These are phyloP conservation scores for Sphagnum contortum DNA, from an alignment of 225 moss, liverwort and hornwort genomes.

Conservation along the genomic window DNA sequence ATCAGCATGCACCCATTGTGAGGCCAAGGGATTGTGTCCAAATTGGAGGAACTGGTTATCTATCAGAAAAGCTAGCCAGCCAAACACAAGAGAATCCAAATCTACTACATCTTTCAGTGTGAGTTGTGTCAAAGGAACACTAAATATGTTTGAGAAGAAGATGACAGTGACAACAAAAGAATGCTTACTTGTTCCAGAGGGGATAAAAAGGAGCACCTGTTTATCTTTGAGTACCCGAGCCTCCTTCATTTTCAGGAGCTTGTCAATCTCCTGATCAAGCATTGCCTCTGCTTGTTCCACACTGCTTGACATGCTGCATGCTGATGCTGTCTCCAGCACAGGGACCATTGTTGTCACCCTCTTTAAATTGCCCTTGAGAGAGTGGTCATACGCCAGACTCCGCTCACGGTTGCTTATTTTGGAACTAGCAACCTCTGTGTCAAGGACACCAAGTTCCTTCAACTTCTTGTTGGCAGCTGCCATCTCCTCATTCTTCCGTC, in stretches of 20 bases:
- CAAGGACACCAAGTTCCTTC: constrained; percentile 48
- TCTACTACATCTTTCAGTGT: no score
- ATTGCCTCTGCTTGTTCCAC: constrained; percentile 45
- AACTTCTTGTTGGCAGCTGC: constrained; percentile 49
- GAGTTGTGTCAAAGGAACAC: no score
- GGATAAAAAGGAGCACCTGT: constrained; percentile 32
- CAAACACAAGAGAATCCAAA: no score
- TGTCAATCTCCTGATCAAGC: constrained; percentile 73
- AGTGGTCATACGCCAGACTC: constrained; percentile 39
- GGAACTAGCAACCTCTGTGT: constrained; percentile 21
- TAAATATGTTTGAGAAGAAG: no score
- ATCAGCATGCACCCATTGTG: no score
- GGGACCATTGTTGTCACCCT: constrained; percentile 22
- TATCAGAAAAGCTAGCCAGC: no score
- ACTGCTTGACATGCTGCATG: constrained; percentile 18
- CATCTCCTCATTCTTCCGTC: constrained; percentile 51
- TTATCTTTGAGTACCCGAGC: constrained; percentile 55
- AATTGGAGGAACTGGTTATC: no score
- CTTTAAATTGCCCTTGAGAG: constrained; percentile 24
- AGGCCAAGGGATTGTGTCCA: no score
- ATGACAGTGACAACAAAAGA: no score
- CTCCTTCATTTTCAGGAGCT: constrained; percentile 71
- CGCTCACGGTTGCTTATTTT: constrained; percentile 45
- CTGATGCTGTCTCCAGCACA: constrained; percentile 8
- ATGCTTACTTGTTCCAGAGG: no score